phyloP scores from a whole-genome alignment of 2,329 filamentous ascomycete genomes.

The Fusarium bactridioides region DNA sequence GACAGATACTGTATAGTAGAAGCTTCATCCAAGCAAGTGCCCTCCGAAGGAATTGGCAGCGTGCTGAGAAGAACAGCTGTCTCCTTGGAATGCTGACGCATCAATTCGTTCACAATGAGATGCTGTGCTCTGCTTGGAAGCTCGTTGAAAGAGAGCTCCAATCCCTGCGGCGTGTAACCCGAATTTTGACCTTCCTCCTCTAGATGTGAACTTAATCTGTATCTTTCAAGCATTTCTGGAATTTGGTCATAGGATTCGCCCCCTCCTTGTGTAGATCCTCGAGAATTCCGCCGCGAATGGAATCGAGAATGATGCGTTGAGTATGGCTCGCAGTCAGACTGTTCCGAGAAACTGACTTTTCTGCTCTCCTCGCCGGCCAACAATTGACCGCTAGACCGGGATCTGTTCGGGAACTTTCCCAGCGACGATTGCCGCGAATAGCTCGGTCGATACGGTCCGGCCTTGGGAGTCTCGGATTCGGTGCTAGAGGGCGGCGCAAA shows the following conservation, averaged over 20 bases:
- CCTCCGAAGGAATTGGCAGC: conserved; percentile 80
- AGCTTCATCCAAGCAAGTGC: conserved; percentile 74
- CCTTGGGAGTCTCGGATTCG: conserved; percentile 39
- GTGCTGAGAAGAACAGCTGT: conserved; percentile 87
- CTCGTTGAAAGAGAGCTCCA: conserved; percentile 85
- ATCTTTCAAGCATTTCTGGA: conserved; percentile 54
- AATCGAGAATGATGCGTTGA: conserved; percentile 40
- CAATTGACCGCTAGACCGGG: conserved; percentile 67
- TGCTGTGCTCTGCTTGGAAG: conserved; percentile 85
- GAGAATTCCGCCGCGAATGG: conserved; percentile 50
- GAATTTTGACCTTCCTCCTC: conserved; percentile 47
- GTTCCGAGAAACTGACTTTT: conserved; percentile 69
- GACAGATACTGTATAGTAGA: conserved; percentile 78
- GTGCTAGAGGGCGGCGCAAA: conserved; percentile 60
- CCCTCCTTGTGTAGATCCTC: conserved; percentile 40
- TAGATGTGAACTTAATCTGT: conserved; percentile 39
- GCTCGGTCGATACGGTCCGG: conserved; percentile 46
- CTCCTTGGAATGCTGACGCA: conserved; percentile 70
- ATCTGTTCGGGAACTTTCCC: conserved; percentile 68
- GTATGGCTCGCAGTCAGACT: conserved; percentile 31
- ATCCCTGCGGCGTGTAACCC: conserved; percentile 64
- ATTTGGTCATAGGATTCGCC: conserved; percentile 54
- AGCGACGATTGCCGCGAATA: conserved; percentile 57
- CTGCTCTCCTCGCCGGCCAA: conserved; percentile 63
- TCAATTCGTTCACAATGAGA: conserved; percentile 85